A percentile compares a stretch with the other conserved stretches of the same genome.
Evolutionary conservation across 805 yeast species (phyloP).

Genomic region (Metschnikowia anglica): DNA sequence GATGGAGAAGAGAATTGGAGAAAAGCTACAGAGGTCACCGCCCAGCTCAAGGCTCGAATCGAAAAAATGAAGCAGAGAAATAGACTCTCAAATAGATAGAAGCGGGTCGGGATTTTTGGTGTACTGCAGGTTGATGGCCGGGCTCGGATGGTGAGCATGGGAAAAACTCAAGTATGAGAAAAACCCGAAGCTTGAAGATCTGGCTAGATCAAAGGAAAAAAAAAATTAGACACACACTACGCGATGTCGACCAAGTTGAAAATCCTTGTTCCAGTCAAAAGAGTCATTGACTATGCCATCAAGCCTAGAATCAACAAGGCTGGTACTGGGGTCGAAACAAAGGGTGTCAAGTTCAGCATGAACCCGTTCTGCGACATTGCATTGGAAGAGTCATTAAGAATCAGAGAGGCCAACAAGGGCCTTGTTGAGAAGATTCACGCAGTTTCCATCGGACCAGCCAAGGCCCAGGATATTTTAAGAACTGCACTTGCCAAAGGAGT

Average conservation of each 20-base stretch:
- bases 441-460: conserved; percentile 84
- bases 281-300: conserved; percentile 91
- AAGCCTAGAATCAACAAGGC: conserved; percentile 90
- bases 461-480: conserved; percentile 84
- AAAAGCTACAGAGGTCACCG: conserved; percentile 86
- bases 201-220: conserved; percentile 1
- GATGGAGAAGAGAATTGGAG: conserved; percentile 72
- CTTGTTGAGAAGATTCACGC: conserved; percentile 83
- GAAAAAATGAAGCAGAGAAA: conserved; percentile 81
- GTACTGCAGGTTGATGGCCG: conserved; percentile 14
- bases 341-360: conserved; percentile 88
- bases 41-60: conserved; percentile 79
- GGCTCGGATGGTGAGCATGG: conserved; percentile 10
- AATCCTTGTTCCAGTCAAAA: conserved; percentile 90
- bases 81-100: conserved; percentile 11
- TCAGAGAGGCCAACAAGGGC: conserved; percentile 63
- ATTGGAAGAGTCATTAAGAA: conserved; percentile 85
- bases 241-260: conserved; percentile 48
- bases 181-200: neutral
- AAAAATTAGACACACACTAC: neutral
- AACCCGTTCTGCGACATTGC: conserved; percentile 99
- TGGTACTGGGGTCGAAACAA: conserved; percentile 78
- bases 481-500: conserved; percentile 94
- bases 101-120: neutral
- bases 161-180: conserved; percentile 5